Evolutionary conservation across 257 asterid species (phyloP).

Genomic region (Vinca minor): DNA sequence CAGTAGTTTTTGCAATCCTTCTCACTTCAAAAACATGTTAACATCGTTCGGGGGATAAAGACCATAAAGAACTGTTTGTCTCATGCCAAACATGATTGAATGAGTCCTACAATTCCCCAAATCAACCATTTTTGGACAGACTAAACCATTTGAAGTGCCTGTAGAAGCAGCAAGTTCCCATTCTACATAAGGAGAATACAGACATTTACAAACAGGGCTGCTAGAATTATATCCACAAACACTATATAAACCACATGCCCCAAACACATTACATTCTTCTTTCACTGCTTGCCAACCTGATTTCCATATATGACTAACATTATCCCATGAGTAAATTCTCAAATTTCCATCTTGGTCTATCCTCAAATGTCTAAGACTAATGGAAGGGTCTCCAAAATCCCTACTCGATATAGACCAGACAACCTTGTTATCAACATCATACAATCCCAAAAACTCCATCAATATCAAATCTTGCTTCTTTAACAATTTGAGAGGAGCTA

Average conservation of each 20-base stretch:
- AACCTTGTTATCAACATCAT: conserved; percentile 21
- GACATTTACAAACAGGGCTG: conserved; percentile 46
- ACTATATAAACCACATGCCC: conserved; percentile 51
- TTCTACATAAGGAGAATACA: conserved; percentile 28
- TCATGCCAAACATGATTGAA: conserved; percentile 36
- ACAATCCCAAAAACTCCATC: conserved; percentile 46
- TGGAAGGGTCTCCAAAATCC: conserved; percentile 47
- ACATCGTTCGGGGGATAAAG: conserved; percentile 51
- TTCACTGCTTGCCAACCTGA: conserved; percentile 60
- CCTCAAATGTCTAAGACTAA: conserved; percentile 43
- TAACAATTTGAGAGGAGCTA: conserved; percentile 21
- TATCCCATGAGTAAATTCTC: conserved; percentile 64
- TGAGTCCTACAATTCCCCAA: conserved; percentile 50
- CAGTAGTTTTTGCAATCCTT: conserved; percentile 39
- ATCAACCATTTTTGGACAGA: conserved; percentile 51
- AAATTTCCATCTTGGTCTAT: conserved; percentile 56
- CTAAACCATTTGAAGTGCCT: conserved; percentile 22
- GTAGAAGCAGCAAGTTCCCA: conserved; percentile 18
- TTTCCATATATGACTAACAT: conserved; percentile 30
- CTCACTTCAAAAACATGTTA: conserved; percentile 43
- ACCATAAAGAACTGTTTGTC: conserved; percentile 57
- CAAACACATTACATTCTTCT: conserved; percentile 55
- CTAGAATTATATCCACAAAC: conserved; percentile 51
- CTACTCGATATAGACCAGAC: conserved; percentile 52
- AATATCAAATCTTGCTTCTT: conserved; percentile 36